These are phyloP conservation scores for Penicillium sp. DNA, from an alignment of 2,329 filamentous ascomycete genomes.

Conservation along the genomic window DNA sequence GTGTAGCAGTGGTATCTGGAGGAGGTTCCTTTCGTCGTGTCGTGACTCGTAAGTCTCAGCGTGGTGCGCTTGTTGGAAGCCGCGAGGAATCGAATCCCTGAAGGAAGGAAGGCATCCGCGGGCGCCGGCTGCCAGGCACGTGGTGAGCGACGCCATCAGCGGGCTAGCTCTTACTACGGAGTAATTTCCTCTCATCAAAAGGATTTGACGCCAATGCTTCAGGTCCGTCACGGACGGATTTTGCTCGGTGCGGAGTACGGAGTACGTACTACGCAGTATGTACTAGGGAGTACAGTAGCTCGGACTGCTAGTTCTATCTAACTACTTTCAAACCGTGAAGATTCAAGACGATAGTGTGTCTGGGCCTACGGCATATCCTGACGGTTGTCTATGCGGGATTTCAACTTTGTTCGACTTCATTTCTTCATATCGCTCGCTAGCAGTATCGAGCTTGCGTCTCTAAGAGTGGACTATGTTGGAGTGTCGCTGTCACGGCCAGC, in stretches of 20 bases:
- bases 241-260: no score
- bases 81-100: conserved; percentile 1
- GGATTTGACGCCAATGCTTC: neutral
- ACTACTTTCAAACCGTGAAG: no score
- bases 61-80: neutral
- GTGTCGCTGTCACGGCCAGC: neutral
- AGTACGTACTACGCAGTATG: no score
- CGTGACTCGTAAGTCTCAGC: neutral
- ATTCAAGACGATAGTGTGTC: no score
- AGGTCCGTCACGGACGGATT: no score
- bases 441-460: neutral
- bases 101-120: neutral
- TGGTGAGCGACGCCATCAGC: neutral
- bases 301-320: no score
- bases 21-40: neutral
- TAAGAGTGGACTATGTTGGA: neutral
- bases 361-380: no score
- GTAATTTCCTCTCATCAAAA: neutral
- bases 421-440: no score
- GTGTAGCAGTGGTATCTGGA: no score
- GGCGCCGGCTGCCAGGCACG: neutral
- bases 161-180: neutral
- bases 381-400: neutral
- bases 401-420: neutral
- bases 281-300: no score